These are phyloP conservation scores for Eutrema yunnanense DNA, from an alignment of 345 rosid species.

Conservation along the genomic window DNA sequence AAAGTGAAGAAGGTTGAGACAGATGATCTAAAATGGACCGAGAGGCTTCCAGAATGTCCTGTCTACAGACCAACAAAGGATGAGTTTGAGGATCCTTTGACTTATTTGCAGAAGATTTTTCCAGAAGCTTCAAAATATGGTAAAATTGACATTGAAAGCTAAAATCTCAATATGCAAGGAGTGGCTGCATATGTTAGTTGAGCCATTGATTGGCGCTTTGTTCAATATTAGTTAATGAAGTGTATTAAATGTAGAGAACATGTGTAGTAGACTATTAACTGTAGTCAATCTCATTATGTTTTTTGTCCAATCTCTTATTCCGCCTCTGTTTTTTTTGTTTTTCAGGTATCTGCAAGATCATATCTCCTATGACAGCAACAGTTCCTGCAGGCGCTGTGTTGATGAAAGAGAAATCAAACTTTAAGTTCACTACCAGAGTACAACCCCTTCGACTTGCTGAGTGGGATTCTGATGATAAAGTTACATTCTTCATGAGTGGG, in stretches of 20 bases:
- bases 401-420: slow-evolving; percentile 81
- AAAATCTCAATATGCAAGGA: neutral
- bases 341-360: slow-evolving; percentile 89
- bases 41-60: slow-evolving; percentile 88
- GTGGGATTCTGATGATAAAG: slow-evolving; percentile 90
- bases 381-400: slow-evolving; percentile 94
- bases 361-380: slow-evolving; percentile 77
- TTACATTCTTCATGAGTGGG: slow-evolving; percentile 98
- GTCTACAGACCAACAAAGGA: slow-evolving; percentile 88
- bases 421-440: slow-evolving; percentile 95
- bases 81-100: slow-evolving; percentile 95
- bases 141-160: slow-evolving; percentile 17
- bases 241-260: neutral
- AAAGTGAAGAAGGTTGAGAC: slow-evolving; percentile 71
- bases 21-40: slow-evolving; percentile 80
- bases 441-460: slow-evolving; percentile 98
- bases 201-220: neutral
- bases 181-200: neutral
- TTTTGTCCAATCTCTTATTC: neutral
- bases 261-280: neutral
- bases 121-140: slow-evolving; percentile 96
- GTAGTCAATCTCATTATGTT: neutral
- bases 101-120: slow-evolving; percentile 82
- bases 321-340: neutral
- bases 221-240: neutral